phyloP scores from a whole-genome alignment of 768 basidiomycete genomes.

The Mrakia blollopis region DNA sequence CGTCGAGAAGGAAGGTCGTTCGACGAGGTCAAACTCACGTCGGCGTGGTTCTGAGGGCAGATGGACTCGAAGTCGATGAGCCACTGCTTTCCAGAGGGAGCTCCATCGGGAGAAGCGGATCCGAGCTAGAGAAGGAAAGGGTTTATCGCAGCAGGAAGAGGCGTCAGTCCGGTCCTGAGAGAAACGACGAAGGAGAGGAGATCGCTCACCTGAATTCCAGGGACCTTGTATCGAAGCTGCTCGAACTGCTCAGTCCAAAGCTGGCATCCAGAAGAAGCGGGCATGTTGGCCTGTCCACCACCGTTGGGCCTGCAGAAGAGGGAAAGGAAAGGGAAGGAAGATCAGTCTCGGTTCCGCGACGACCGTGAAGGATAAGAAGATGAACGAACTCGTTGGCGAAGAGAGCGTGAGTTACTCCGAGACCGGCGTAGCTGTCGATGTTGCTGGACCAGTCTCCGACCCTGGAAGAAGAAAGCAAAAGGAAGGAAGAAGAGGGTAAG shows the following conservation, averaged over 20 bases:
- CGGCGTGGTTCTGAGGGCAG: conserved; percentile 23
- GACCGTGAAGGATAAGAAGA: too few relatives aligned
- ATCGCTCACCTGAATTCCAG: conserved; percentile 22
- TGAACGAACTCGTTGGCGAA: conserved; percentile 30
- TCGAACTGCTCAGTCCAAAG: conserved; percentile 30
- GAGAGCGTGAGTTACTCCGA: conserved; percentile 31
- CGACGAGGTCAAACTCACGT: not conserved
- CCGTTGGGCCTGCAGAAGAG: conserved; percentile 21
- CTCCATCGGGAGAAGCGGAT: conserved; percentile 31
- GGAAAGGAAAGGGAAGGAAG: not conserved
- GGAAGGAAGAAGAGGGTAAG: not conserved
- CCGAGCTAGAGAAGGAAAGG: conserved; percentile 20
- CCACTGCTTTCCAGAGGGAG: conserved; percentile 32
- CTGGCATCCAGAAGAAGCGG: conserved; percentile 22
- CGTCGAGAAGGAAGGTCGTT: not conserved
- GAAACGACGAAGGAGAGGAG: too few relatives aligned
- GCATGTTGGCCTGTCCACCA: conserved; percentile 31
- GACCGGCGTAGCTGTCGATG: conserved; percentile 20
- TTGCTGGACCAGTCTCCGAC: conserved; percentile 31
- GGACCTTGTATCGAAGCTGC: conserved; percentile 25
- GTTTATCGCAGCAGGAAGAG: too few relatives aligned
- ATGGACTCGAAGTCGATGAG: conserved; percentile 21
- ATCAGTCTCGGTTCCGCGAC: too few relatives aligned
- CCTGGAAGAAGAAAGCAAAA: not conserved
- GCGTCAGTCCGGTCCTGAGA: too few relatives aligned